phyloP scores from a whole-genome alignment of 2,329 filamentous ascomycete genomes.

The Meredithiella fracta region DNA sequence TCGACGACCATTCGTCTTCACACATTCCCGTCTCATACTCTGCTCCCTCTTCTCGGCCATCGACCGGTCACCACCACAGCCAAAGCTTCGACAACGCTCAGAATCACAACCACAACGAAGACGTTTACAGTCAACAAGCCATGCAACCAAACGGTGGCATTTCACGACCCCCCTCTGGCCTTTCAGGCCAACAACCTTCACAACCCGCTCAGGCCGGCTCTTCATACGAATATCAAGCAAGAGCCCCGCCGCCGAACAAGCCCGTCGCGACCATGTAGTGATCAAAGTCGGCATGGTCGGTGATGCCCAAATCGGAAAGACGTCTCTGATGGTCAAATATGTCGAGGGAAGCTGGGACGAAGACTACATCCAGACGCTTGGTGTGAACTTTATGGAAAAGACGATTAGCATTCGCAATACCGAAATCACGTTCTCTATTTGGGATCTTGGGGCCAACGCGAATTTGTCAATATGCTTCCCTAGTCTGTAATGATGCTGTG shows the following conservation, averaged over 20 bases:
- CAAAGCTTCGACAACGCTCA: constrained; percentile 33
- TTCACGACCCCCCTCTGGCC: constrained; percentile 39
- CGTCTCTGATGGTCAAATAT: constrained; percentile 98
- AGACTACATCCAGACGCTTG: constrained; percentile 96
- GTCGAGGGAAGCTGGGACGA: constrained; percentile 99
- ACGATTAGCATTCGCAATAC: constrained; percentile 98
- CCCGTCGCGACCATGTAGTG: constrained; percentile 59
- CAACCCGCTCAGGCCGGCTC: constrained; percentile 24
- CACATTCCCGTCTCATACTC: constrained; percentile 16
- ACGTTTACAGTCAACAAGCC: constrained; percentile 28
- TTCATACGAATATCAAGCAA: constrained; percentile 22
- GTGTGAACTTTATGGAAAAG: constrained; percentile 99
- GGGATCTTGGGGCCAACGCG: constrained; percentile 96
- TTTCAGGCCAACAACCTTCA: constrained; percentile 25
- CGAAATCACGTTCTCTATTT: constrained; percentile 98
- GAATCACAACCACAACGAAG: constrained; percentile 17
- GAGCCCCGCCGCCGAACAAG: constrained; percentile 20
- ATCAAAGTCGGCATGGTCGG: constrained; percentile 99
- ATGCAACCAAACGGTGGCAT: constrained; percentile 20
- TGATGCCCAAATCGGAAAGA: constrained; percentile 98
- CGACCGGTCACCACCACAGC: constrained; percentile 26
- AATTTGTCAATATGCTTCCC: constrained; percentile 99
- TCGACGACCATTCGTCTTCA: constrained; percentile 11
- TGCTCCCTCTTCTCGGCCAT: constrained; percentile 14
- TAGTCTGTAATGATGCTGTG: constrained; percentile 98